Conservation (phyloP, 352 stramenopile genomes). For the Globisporangium middletonii region DNA sequence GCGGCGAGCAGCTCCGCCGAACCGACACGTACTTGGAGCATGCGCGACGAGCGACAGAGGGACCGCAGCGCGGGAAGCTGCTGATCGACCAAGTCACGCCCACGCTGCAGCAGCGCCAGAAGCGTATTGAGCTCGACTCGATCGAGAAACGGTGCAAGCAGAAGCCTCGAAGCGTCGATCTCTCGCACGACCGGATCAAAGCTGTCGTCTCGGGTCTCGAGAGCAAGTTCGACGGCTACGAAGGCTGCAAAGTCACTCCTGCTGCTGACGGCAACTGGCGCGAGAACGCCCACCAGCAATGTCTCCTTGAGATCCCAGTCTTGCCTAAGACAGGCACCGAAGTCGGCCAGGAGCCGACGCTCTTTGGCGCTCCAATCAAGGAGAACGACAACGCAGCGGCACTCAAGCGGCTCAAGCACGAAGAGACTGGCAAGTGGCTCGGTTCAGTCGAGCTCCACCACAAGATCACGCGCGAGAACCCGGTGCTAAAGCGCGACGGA, state of each 20-base stretch:
- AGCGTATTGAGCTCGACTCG: conserved; percentile 57
- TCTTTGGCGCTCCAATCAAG: conserved; percentile 43
- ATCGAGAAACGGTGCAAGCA: conserved; percentile 72
- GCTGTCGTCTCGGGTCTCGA: conserved; percentile 59
- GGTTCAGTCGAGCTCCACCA: conserved; percentile 59
- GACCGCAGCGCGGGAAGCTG: conserved; percentile 47
- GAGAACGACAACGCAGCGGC: conserved; percentile 32
- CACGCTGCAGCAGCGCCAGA: conserved; percentile 65
- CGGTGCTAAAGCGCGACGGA: conserved; percentile 43
- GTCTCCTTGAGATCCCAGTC: conserved; percentile 56
- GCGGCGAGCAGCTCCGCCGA: conserved; percentile 61
- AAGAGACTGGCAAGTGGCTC: conserved; percentile 50
- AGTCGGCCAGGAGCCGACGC: conserved; percentile 36
- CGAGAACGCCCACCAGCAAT: conserved; percentile 37
- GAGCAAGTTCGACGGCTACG: conserved; percentile 68
- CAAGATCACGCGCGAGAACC: conserved; percentile 50
- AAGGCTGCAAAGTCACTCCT: conserved; percentile 56
- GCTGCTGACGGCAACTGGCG: conserved; percentile 57
- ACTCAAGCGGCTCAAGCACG: conserved; percentile 40
- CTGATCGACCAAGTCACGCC: conserved; percentile 46
- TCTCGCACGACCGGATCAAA: conserved; percentile 51
- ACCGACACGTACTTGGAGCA: conserved; percentile 70
- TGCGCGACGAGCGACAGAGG: conserved; percentile 26
- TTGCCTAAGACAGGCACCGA: conserved; percentile 56
- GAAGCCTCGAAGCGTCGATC: conserved; percentile 62